Evolutionary conservation across 2,329 filamentous ascomycete species (phyloP).

Genomic region (Neoscytalidium dimidiatum): DNA sequence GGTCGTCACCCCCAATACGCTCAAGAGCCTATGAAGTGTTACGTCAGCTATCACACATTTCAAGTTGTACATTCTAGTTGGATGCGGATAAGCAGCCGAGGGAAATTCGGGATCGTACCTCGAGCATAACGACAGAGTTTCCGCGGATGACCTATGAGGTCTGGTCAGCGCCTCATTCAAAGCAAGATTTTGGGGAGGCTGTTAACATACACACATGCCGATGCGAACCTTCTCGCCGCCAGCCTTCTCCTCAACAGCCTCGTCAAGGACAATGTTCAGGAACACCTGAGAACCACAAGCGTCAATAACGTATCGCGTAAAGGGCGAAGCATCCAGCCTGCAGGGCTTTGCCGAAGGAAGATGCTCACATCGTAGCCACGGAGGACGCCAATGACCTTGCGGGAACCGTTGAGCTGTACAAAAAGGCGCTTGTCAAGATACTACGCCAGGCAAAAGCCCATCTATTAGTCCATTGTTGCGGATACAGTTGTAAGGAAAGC

Average conservation of each 20-base stretch:
- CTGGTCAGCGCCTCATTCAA: slow-evolving; percentile 28
- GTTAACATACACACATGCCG: slow-evolving; percentile 79
- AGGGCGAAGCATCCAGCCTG: neutral
- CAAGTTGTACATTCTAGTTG: neutral
- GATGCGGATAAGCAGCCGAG: neutral
- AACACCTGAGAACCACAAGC: slow-evolving; percentile 68
- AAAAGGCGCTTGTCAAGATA: slow-evolving; percentile 99
- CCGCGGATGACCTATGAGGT: slow-evolving; percentile 80
- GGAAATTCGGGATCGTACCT: slow-evolving; percentile 49
- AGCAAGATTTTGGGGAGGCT: neutral
- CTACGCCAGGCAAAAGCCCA: slow-evolving; percentile 50
- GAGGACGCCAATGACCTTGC: slow-evolving; percentile 92
- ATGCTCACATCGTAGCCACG: slow-evolving; percentile 88
- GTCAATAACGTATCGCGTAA: neutral
- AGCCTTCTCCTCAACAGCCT: slow-evolving; percentile 91
- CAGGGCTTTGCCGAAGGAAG: neutral
- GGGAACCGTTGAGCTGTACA: slow-evolving; percentile 95
- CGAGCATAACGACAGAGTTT: slow-evolving; percentile 98
- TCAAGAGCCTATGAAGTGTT: slow-evolving; percentile 34
- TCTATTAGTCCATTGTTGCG: too few species aligned
- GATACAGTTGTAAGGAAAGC: too few species aligned
- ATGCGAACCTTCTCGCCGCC: slow-evolving; percentile 87
- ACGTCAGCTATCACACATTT: too few species aligned
- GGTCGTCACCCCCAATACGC: slow-evolving; percentile 36
- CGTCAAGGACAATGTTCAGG: slow-evolving; percentile 96